phyloP scores from a whole-genome alignment of 495 filamentous ascomycete species.

The Amphirosellinia nigrospora region DNA sequence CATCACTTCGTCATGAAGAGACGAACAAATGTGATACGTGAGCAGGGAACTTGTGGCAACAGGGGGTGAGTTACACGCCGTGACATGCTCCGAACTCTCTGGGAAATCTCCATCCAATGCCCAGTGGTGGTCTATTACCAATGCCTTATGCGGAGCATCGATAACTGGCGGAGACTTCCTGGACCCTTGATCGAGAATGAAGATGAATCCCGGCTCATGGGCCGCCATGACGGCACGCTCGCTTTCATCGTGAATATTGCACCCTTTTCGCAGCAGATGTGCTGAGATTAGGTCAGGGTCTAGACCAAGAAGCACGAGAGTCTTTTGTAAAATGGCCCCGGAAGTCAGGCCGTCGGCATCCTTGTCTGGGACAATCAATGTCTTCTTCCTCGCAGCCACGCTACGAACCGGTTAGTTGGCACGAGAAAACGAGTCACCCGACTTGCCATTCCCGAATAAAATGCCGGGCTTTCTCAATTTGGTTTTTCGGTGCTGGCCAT shows the following conservation, averaged over 20 bases:
- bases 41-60: slow-evolving; percentile 63
- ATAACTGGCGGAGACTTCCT: slow-evolving; percentile 55
- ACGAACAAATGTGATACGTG: slow-evolving; percentile 61
- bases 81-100: slow-evolving; percentile 51
- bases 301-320: slow-evolving; percentile 58
- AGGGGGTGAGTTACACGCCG: slow-evolving; percentile 61
- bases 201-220: slow-evolving; percentile 56
- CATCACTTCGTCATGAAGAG: slow-evolving; percentile 52
- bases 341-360: slow-evolving; percentile 66
- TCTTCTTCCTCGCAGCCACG: slow-evolving; percentile 35
- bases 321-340: slow-evolving; percentile 62
- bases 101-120: slow-evolving; percentile 58
- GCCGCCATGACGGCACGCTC: slow-evolving; percentile 54
- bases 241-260: slow-evolving; percentile 53
- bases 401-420: slow-evolving; percentile 26
- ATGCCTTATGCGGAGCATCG: slow-evolving; percentile 41
- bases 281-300: slow-evolving; percentile 50
- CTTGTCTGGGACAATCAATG: slow-evolving; percentile 65
- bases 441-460: slow-evolving; percentile 62
- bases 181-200: slow-evolving; percentile 66
- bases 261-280: slow-evolving; percentile 59
- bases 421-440: slow-evolving; percentile 16
- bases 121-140: slow-evolving; percentile 67
- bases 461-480: slow-evolving; percentile 52
- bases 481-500: slow-evolving; percentile 60